Conservation (phyloP, 2,329 filamentous ascomycete species). For the Cladosporium halotolerans region DNA sequence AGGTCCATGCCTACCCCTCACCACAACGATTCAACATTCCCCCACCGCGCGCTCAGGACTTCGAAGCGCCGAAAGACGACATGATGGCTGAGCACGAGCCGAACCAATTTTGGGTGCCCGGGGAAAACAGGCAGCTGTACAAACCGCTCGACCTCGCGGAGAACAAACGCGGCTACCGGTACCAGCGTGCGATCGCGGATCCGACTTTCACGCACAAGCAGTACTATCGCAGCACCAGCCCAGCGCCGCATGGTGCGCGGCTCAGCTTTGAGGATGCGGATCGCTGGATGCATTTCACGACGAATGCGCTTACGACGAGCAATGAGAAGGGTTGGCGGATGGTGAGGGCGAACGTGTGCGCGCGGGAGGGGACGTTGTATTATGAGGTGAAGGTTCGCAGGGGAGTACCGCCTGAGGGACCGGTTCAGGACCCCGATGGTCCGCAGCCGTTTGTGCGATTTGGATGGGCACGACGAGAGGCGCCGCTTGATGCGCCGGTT, state of each 20-base stretch:
- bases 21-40: slow-evolving; percentile 48
- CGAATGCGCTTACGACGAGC: slow-evolving; percentile 68
- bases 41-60: slow-evolving; percentile 42
- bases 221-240: slow-evolving; percentile 84
- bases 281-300: slow-evolving; percentile 70
- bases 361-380: slow-evolving; percentile 83
- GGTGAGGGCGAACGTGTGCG: slow-evolving; percentile 82
- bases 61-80: slow-evolving; percentile 44
- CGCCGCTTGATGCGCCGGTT: slow-evolving; percentile 74
- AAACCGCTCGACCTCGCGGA: slow-evolving; percentile 51
- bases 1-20: slow-evolving; percentile 33
- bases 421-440: slow-evolving; percentile 32
- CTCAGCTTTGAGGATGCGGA: slow-evolving; percentile 92
- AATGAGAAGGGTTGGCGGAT: slow-evolving; percentile 92
- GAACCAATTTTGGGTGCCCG: slow-evolving; percentile 36
- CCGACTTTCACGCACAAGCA: slow-evolving; percentile 78
- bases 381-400: slow-evolving; percentile 88
- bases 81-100: slow-evolving; percentile 44
- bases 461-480: slow-evolving; percentile 78
- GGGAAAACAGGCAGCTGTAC: slow-evolving; percentile 38
- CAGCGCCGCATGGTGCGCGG: slow-evolving; percentile 72
- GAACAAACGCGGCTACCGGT: slow-evolving; percentile 71
- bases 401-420: slow-evolving; percentile 54
- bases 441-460: slow-evolving; percentile 64
- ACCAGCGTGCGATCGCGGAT: slow-evolving; percentile 85